Evolutionary conservation across 306 rosid genomes (phyloP).

Genomic region (cucumber (Cucumis sativus)): Cucumber_9930_V3 NC_026655.2:1781501-1782000

Average conservation of each 20-base stretch:
- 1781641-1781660: slow-evolving; percentile 22
- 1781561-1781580: slow-evolving; percentile 70
- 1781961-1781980: no score
- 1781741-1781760: not conserved
- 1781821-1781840: not conserved
- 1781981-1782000: no score
- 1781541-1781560: slow-evolving; percentile 90
- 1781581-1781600: slow-evolving; percentile 60
- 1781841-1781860: no score
- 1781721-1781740: not conserved
- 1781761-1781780: not conserved
- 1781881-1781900: no score
- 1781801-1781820: not conserved
- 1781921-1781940: no score
- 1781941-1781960: no score
- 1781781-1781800: not conserved
- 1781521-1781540: slow-evolving; percentile 85
- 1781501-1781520: not conserved
- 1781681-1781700: not conserved
- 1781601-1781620: slow-evolving; percentile 77
- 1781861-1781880: no score
- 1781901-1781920: no score
- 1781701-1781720: slow-evolving; percentile 4
- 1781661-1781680: slow-evolving; percentile 9
- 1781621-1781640: slow-evolving; percentile 53